Conservation (phyloP, 2,329 filamentous ascomycete genomes). For the Neofusicoccum parvum region DNA sequence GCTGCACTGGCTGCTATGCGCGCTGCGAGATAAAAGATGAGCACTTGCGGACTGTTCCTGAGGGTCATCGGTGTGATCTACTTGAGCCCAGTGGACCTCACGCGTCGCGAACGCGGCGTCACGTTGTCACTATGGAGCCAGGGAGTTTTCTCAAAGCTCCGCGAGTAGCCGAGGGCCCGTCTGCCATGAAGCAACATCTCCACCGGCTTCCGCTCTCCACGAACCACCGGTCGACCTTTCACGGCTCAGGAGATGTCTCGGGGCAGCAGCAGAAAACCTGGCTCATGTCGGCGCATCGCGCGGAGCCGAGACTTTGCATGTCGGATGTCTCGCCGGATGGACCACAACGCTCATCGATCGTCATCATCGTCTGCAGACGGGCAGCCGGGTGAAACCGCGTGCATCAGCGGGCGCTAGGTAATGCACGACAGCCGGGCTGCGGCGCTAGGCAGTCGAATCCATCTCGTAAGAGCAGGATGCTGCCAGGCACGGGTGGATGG, state of each 20-base stretch:
- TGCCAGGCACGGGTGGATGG: background rate
- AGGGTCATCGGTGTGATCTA: background rate
- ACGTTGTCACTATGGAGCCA: constrained; percentile 9
- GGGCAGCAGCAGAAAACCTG: background rate
- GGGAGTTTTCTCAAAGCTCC: background rate
- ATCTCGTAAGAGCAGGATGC: background rate
- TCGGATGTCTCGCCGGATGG: background rate
- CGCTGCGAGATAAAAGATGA: background rate
- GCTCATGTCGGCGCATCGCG: background rate
- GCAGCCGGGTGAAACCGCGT: constrained; percentile 10
- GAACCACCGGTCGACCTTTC: background rate
- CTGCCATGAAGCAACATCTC: background rate
- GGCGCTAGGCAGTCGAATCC: background rate
- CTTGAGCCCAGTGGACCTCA: background rate
- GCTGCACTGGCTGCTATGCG: background rate
- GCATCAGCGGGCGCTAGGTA: constrained; percentile 4
- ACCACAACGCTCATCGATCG: background rate
- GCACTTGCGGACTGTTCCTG: background rate
- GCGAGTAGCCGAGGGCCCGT: background rate
- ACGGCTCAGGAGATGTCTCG: constrained; percentile 6
- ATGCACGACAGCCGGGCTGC: background rate
- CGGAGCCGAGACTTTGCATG: background rate
- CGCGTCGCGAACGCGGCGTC: constrained; percentile 3
- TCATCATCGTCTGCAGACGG: background rate
- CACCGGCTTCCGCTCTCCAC: background rate